Evolutionary conservation across 192 early-diverging fungal genomes (phyloP), one percentile per base, ranked within the genome.

Genomic region (Umbelopsis sp.): DNA sequence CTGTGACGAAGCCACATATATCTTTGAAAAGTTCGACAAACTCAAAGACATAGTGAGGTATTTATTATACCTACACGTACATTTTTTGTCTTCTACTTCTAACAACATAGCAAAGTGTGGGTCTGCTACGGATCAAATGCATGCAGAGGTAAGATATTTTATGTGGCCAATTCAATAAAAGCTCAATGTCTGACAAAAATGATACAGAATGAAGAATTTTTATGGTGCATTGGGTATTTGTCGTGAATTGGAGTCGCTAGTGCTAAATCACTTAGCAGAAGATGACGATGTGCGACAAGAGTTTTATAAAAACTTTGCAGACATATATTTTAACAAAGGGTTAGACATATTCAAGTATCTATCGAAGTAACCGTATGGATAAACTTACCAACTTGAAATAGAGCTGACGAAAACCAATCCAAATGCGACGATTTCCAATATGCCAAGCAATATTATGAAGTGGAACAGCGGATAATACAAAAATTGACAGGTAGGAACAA

Each of bases 311-410:
- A 26, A 41, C 16, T 53, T 69, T 25, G 75, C 38, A 9, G 66
- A 77, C 16, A 21, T 68, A 0, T 77, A 72, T 44, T 71, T 72
- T 59, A 69, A 51, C 31, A 47, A 50, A 49, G 69, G 70, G 25
- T 71, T 26, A 62, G 24, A 41, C 16, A 14, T 22, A n/a, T n/a
- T 51, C 16, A 10, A 3, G 4, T 11, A 11, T 53, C 34, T 20
- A 45, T 45, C 12, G 1, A 8, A 62, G 21, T 34, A 29, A 1
- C 29, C 17, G n/a, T 9, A 4, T 7, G 0, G 16, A n/a, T 32
- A 17, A 62, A 32, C 56, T 62, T 41, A 1, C 12, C 12, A 4
- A 41, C 38, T 41, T 11, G 12, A 3, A 7, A 9, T 9, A 71
- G 70, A 24, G 52, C 67, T 2, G 51, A 68, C 32, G 20, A 24